Percentiles rank a stretch among this genome's conserved stretches.
These are phyloP conservation scores for Platismatia glauca DNA, from an alignment of 495 filamentous ascomycete genomes.

Conservation along the genomic window DNA sequence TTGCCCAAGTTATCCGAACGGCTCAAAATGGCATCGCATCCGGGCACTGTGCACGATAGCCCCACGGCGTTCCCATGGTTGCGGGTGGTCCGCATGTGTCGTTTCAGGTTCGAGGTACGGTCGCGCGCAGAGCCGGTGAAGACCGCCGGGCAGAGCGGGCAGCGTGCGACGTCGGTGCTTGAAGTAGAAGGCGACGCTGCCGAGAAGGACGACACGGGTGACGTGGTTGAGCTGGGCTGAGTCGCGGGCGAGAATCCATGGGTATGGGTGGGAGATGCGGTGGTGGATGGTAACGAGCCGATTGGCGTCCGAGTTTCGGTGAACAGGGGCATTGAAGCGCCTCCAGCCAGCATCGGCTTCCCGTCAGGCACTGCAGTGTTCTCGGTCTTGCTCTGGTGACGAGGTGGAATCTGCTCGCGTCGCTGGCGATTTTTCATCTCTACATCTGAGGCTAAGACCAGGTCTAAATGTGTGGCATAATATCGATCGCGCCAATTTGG, in stretches of 20 bases:
- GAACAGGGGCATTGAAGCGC: neutral
- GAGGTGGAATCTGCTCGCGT: neutral
- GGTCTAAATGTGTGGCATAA: constrained; percentile 9
- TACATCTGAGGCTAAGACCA: constrained; percentile 3
- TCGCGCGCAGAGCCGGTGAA: constrained; percentile 10
- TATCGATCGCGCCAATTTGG: constrained; percentile 10
- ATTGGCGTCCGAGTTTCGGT: neutral
- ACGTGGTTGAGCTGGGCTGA: neutral
- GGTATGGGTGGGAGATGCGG: neutral
- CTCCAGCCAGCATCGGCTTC: neutral
- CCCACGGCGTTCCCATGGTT: neutral
- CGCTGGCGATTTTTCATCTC: constrained; percentile 9
- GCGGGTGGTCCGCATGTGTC: constrained; percentile 1
- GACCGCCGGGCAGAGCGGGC: neutral
- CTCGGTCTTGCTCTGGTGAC: neutral
- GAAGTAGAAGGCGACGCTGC: neutral
- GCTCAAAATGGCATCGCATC: neutral
- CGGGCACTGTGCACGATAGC: neutral
- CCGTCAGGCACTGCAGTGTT: neutral
- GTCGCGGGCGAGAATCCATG: neutral
- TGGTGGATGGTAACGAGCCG: neutral
- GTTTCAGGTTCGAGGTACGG: constrained; percentile 8
- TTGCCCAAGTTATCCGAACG: constrained; percentile 13
- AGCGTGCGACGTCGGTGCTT: neutral
- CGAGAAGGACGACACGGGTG: constrained; percentile 3